Evolutionary conservation across 2,329 filamentous ascomycete species (phyloP), one percentile per base, ranked within the genome.

Genomic region (Fusarium sp.): DNA sequence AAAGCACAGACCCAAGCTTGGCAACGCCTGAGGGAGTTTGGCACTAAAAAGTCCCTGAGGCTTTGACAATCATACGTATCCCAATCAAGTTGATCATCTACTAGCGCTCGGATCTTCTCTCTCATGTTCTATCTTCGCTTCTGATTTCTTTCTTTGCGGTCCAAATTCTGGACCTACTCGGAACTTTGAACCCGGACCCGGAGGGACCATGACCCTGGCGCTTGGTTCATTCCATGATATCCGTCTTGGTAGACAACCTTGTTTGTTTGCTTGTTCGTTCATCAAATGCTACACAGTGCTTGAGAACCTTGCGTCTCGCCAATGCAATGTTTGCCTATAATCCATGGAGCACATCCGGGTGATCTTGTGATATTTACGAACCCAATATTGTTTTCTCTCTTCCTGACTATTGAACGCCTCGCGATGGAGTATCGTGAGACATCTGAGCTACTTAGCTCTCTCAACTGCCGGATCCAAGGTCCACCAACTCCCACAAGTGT

Each of bases 381-480:
- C 32, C 48, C 20, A 52, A 26, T 15, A 26, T 38, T 27, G 11
- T 27, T 52, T 38, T 27, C 48, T 59, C 27, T 61, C 40, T 37
- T 9, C 49, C 35, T 40, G 44, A 40, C 53, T 65, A 33, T 27
- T 18, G 27, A 46, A 27, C 52, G 27, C 56, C 40, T 40, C 57
- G 37, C 38, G 18, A 61, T 33, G 42, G 41, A 38, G 42, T 48
- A 53, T 46, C 13, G n/a, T 42, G 44, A 62, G 37, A 49, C 42
- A 13, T 30, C 42, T 17, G 26, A 52, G 38, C 56, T 50, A 13
- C 44, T 60, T 46, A 67, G 56, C 56, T 54, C 44, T 41, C 17
- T 38, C 59, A 71, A 71, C 69, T 71, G 55, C 69, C 68, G 68
- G 44, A 49, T 30, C 14, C 37, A 49, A 53, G 64, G 44, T 69